Evolutionary conservation across 1,284 basidiomycete genomes (phyloP), one percentile per base, ranked within the genome.

Genomic region (Trichosporon faecale): DNA sequence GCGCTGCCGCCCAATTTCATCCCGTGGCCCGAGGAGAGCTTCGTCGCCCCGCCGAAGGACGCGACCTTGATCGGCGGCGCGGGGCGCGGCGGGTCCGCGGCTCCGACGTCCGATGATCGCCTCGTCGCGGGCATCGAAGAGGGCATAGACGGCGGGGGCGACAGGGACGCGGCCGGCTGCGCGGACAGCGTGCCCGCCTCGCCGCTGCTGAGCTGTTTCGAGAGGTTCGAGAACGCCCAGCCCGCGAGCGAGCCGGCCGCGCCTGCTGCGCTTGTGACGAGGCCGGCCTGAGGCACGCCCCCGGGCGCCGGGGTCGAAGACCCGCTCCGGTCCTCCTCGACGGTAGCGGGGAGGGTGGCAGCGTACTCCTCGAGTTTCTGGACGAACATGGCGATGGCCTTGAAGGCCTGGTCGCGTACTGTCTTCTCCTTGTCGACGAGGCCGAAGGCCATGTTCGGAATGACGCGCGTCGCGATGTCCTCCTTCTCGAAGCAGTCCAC

Each of bases 331-430:
- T 35, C 79, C 69, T 88, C 87, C 46, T 70, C 84, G 69, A 85
- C 87, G 3, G 89, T 91, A 72, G 92, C 91, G 6, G 92, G 91
- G 93, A 97, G 91, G 3, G 88, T 86, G 0, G 88, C 87, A 1
- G 90, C 92, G 76, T 95, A 87, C 3, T 85, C 86, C 78, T 96
- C 92, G n/a, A 96, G 83, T 71, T 87, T 89, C 82, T 91, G 92
- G 74, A 95, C 85, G 78, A 95, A 95, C 70, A 95, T 85, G 64
- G 92, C 90, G 73, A 95, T 87, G 1, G 93, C 91, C 80, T 93
- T 95, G 86, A 95, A 97, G 1, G 93, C 95, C 78, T 97, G 95
- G 82, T 97, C 94, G 46, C 95, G 88, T 0, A 97, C 95, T 3
- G 93, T 80, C 93, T 93, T 97, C 81, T 97, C 94, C 78, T 91